A percentile compares a stretch with the other conserved stretches of the same genome.
Evolutionary conservation across 345 rosid genomes (phyloP).

Genomic region (Raphanus sativus): DNA sequence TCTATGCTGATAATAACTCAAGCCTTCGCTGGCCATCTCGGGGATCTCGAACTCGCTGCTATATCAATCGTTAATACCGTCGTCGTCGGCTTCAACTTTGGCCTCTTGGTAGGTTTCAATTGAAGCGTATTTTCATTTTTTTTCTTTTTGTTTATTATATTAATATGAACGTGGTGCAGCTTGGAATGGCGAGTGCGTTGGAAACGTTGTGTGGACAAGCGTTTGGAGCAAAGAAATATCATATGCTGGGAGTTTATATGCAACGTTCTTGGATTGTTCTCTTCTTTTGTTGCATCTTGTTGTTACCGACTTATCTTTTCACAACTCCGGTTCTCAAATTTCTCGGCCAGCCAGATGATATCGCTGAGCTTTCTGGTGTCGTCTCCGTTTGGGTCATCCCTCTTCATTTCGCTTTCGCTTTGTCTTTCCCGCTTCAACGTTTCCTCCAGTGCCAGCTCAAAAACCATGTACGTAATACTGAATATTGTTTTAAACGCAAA

Average conservation of each 20-base stretch:
- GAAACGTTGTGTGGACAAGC: slow-evolving; percentile 81
- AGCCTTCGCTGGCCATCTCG: slow-evolving; percentile 94
- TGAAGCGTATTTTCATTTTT: not conserved
- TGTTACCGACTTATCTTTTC: slow-evolving; percentile 54
- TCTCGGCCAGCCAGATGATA: slow-evolving; percentile 64
- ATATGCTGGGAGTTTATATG: slow-evolving; percentile 67
- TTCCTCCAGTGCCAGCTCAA: slow-evolving; percentile 67
- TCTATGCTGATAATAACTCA: slow-evolving; percentile 90
- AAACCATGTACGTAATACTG: slow-evolving; percentile 30
- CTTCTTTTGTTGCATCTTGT: slow-evolving; percentile 44
- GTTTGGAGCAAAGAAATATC: slow-evolving; percentile 59
- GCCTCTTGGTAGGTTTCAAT: slow-evolving; percentile 58
- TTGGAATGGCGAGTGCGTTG: slow-evolving; percentile 78
- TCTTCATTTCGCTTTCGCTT: slow-evolving; percentile 59
- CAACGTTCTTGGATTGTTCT: slow-evolving; percentile 73
- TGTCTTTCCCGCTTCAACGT: slow-evolving; percentile 57
- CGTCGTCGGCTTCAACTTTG: slow-evolving; percentile 71
- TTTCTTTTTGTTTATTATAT: not conserved
- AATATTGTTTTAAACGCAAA: not conserved
- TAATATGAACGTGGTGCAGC: slow-evolving; percentile 32
- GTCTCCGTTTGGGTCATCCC: slow-evolving; percentile 58
- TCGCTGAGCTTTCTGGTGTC: slow-evolving; percentile 57
- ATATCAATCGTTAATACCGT: slow-evolving; percentile 75
- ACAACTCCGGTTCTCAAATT: slow-evolving; percentile 58
- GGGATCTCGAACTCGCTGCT: slow-evolving; percentile 91